Evolutionary conservation across 2,329 filamentous ascomycete genomes (phyloP).

Genomic region (Fusarium chaquense): DNA sequence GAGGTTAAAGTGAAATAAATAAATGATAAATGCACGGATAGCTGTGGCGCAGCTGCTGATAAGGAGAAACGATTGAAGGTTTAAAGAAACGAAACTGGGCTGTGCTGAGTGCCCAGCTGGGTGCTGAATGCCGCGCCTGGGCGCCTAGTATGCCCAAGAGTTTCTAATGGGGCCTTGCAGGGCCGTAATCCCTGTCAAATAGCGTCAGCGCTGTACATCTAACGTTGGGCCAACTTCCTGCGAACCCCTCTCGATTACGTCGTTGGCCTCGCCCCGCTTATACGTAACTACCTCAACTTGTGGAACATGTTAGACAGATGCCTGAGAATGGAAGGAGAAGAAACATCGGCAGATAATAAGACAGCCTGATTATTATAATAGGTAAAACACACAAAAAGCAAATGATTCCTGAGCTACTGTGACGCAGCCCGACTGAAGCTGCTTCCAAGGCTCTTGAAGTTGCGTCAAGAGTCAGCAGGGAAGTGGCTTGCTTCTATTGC

Average conservation of each 20-base stretch:
- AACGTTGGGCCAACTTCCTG: conserved; percentile 19
- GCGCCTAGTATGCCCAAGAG: conserved; percentile 23
- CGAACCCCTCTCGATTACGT: conserved; percentile 46
- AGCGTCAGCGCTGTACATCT: conserved; percentile 42
- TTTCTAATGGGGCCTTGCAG: conserved; percentile 25
- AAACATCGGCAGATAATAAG: not conserved
- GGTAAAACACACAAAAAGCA: not conserved
- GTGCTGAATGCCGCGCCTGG: conserved; percentile 24
- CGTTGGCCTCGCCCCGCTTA: conserved; percentile 39
- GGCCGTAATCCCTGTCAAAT: conserved; percentile 33
- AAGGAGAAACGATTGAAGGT: not conserved
- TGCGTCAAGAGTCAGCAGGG: conserved; percentile 17
- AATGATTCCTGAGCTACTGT: not conserved
- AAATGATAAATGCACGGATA: conserved; percentile 3
- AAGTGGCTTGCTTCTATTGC: conserved; percentile 32
- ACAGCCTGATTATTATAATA: conserved; percentile 5
- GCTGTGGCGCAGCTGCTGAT: conserved; percentile 28
- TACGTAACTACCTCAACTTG: not conserved
- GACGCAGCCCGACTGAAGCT: not conserved
- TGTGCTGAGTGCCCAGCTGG: conserved; percentile 32
- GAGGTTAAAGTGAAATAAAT: conserved; percentile 23
- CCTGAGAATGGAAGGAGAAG: not conserved
- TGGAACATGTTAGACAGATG: not conserved
- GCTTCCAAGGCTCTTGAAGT: not conserved
- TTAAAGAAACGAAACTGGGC: conserved; percentile 11